phyloP scores from a whole-genome alignment of 768 basidiomycete species.

The Lepiota brunneoincarnata region DNA sequence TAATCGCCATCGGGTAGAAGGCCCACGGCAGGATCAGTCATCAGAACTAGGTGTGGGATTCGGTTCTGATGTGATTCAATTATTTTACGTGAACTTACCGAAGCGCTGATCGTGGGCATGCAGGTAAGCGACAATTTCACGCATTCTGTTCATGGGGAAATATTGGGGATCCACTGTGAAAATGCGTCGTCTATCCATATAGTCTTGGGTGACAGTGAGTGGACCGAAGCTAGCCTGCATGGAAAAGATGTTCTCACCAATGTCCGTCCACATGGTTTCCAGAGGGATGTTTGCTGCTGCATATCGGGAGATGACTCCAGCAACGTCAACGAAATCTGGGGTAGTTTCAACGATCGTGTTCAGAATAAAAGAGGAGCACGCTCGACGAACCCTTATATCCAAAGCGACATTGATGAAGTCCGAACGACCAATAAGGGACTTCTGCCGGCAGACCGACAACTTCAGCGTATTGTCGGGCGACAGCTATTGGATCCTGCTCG shows the following conservation, averaged over 20 bases:
- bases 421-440: constrained; percentile 74
- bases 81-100: constrained; percentile 31
- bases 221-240: background rate
- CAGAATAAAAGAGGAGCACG: background rate
- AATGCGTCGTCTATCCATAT: constrained; percentile 65
- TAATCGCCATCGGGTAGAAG: constrained; percentile 46
- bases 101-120: constrained; percentile 59
- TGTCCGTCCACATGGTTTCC: constrained; percentile 82
- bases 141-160: constrained; percentile 61
- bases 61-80: background rate
- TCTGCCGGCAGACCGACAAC: constrained; percentile 65
- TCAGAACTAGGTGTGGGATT: constrained; percentile 42
- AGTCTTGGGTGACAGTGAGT: constrained; percentile 38
- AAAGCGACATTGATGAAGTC: constrained; percentile 71
- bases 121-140: constrained; percentile 61
- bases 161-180: constrained; percentile 70
- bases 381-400: constrained; percentile 53
- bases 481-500: constrained; percentile 50
- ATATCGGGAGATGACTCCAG: constrained; percentile 60
- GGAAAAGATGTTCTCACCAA: constrained; percentile 36
- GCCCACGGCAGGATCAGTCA: constrained; percentile 73
- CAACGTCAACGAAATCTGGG: constrained; percentile 60
- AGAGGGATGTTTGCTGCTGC: constrained; percentile 60
- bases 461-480: constrained; percentile 68
- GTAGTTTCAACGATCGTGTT: background rate